Base-by-base conservation (phyloP, 768 basidiomycete species). In the Mycena kentingensis region DNA sequence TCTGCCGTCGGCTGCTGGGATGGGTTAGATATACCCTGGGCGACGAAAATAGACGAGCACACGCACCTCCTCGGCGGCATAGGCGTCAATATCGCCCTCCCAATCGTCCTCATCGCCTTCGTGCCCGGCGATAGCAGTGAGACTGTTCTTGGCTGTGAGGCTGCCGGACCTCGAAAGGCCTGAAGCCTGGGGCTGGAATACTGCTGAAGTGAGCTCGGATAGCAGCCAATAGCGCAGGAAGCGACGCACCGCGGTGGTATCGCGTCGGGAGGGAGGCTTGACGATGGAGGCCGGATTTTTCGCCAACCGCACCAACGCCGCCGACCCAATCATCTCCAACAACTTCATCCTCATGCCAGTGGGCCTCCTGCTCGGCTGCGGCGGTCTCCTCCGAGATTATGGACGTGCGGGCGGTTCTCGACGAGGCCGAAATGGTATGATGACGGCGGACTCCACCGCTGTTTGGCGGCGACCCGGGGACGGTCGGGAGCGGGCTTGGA, bases 21-120 rank as follows among this genome's bases (percentile, higher is more conserved):
- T 48, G 45, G 28, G 58, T 52, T 25, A 49, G 52, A 29, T 52
- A 34, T 47, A 49, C 32, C n/a, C 48, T 28, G 50, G 54, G 43
- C 54, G 43, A 53, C 49, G 26, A 60, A 54, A 45, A 15, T 11
- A 38, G 41, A 45, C 11, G 22, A 24, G 54, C 35, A 27, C 51
- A 64, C 72, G 58, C 55, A 88, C 90, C 70, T 89, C 87, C 27
- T 88, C 88, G 46, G 85, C 85, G 52, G 71, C 66, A 80, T 70
- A 69, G 76, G 28, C 77, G 79, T 18, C 76, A 70, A 85, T 77
- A 34, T 83, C 82, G 36, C 77, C 73, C 67, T 90, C 88, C 91
- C 91, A 93, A 50, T 90, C 87, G 58, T 92, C 90, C 66, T 93
- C 90, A 54, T 91, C 90, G 60, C 86, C 89, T 61, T 93, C 90